phyloP scores from a whole-genome alignment of 163 green algal species.

The Scenedesmus sp. region DNA sequence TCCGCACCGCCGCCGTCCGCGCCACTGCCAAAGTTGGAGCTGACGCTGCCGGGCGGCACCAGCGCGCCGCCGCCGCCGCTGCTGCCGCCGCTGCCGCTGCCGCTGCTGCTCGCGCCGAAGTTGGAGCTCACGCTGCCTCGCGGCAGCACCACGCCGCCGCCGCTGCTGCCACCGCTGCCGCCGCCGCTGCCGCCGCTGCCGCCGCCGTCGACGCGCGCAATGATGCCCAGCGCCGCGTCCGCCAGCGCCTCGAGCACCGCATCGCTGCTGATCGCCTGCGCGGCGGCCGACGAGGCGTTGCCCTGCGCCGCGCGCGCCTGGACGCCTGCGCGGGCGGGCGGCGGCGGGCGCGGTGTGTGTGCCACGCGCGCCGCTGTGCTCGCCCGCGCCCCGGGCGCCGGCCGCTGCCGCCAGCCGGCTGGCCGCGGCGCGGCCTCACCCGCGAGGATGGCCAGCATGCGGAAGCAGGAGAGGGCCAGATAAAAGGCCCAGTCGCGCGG shows the following conservation, averaged over 20 bases:
- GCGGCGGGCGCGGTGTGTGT: constrained; percentile 8
- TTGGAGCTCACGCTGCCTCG: background rate
- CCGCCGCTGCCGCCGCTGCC: background rate
- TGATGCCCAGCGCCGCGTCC: constrained; percentile 60
- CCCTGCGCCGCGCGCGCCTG: constrained; percentile 57
- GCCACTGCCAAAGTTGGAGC: too few species aligned
- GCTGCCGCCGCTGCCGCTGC: constrained; percentile 22
- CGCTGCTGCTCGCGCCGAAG: background rate
- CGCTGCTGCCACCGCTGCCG: constrained; percentile 12
- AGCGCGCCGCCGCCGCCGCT: constrained; percentile 20
- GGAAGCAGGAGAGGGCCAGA: constrained; percentile 91
- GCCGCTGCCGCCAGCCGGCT: too few species aligned
- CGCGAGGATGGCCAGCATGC: constrained; percentile 91
- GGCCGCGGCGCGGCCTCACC: too few species aligned
- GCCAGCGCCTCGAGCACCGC: constrained; percentile 71
- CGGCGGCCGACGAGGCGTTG: constrained; percentile 89
- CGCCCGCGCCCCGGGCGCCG: background rate
- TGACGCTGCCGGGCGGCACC: background rate
- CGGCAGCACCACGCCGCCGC: background rate
- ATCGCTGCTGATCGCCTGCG: constrained; percentile 60
- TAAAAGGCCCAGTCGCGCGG: constrained; percentile 89
- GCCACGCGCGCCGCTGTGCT: background rate
- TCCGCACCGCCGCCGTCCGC: constrained; percentile 24
- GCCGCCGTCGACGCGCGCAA: constrained; percentile 29
- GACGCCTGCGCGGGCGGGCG: constrained; percentile 44